phyloP scores from a whole-genome alignment of 495 filamentous ascomycete species.

The Schizothecium vesticola region DNA sequence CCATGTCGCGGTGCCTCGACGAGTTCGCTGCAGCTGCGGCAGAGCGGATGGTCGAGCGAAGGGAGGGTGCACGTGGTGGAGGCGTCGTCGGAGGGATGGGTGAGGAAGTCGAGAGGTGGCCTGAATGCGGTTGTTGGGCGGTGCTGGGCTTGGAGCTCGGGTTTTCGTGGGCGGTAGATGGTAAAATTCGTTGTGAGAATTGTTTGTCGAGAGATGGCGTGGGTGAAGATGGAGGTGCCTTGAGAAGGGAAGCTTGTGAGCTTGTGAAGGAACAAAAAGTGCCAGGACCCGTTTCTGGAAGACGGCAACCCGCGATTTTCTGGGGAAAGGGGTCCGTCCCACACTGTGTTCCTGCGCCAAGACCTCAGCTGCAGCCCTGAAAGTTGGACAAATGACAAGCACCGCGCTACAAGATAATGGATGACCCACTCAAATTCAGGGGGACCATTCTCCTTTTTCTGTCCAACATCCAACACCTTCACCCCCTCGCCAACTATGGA shows the following conservation, averaged over 20 bases:
- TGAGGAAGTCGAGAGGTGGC: background rate
- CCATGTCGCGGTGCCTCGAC: background rate
- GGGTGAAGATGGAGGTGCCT: background rate
- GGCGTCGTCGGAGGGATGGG: background rate
- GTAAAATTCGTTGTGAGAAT: background rate
- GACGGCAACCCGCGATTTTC: background rate
- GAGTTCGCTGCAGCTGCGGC: background rate
- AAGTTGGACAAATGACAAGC: background rate
- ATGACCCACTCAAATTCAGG: background rate
- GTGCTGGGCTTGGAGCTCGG: background rate
- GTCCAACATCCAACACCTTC: background rate
- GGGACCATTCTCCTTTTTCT: background rate
- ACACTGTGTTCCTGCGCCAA: background rate
- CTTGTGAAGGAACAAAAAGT: background rate
- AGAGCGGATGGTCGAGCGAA: background rate
- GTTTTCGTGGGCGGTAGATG: background rate
- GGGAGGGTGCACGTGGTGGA: background rate
- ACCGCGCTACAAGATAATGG: background rate
- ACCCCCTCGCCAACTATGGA: background rate
- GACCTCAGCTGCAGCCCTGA: constrained; percentile 1
- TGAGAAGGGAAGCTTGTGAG: background rate
- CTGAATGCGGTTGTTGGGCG: background rate
- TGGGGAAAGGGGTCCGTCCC: constrained; percentile 8
- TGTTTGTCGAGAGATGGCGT: background rate
- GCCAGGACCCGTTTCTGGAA: background rate